Base-by-base conservation (phyloP, 257 asterid genomes). In the Nicotiana otophora region DNA sequence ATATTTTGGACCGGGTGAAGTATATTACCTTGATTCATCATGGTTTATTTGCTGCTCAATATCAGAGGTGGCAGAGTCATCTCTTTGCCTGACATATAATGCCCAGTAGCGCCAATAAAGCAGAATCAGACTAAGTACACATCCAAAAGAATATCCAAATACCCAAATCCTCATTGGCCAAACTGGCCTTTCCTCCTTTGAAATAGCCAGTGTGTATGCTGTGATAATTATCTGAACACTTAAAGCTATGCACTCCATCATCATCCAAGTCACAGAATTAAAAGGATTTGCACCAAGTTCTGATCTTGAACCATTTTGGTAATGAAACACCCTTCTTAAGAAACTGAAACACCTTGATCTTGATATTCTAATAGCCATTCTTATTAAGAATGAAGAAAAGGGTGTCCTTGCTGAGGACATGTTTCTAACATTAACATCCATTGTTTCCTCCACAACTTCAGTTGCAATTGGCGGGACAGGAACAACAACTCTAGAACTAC, bases 151-250 rank as follows among this genome's bases (percentile, higher is more conserved):
- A 85, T 96, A 96, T 15, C 98, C 98, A 5, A 87, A 74, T 23
- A 90, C 92, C 99, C 98, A 96, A 23, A 94, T 72, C 83, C 98
- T 88, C 98, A 96, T 94, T 15, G 97, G 99, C 98, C 98, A 96
- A 83, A 93, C 90, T 7, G 98, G 98, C 15, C 86, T 93, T 83
- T 96, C 99, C 65, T 26, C 86, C 83, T 84, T 87, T 61, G 99
- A 86, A n/a, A 89, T 79, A 30, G 86, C 65, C 70, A 96, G 77
- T 36, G 94, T 88, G 72, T 88, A 88, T 7, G 81, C 58, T 7
- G 90, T 84, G 70, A 86, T 23, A 34, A 82, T 62, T 72, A 93
- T 87, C 81, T 96, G 99, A 76, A 92, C 86, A 31, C 64, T 86
- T 83, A 91, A 85, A 12, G 89, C 87, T 9, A 91, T 30, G 58